Evolutionary conservation across 306 rosid genomes (phyloP).

Genomic region (Cucurbita argyrosperma): DNA sequence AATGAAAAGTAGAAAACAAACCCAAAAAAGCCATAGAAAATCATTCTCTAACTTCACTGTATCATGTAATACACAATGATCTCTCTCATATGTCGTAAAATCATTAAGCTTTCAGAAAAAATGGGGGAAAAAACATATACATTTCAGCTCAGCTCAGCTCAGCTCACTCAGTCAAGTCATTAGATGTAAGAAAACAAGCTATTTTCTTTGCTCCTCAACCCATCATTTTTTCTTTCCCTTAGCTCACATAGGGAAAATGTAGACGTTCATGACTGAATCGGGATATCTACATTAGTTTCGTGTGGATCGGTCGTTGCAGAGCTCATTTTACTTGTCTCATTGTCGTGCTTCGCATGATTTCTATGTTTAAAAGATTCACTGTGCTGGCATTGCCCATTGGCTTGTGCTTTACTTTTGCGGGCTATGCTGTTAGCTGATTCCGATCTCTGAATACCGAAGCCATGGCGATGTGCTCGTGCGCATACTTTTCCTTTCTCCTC

Average conservation of each 20-base stretch:
- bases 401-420: slow-evolving; percentile 23
- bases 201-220: slow-evolving; percentile 6
- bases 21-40: neutral
- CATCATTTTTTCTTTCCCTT: neutral
- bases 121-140: slow-evolving; percentile 39
- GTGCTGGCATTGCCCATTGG: slow-evolving; percentile 17
- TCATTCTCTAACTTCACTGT: neutral
- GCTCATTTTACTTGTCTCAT: slow-evolving; percentile 25
- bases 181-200: slow-evolving; percentile 25
- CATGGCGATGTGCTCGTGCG: slow-evolving; percentile 40
- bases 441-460: slow-evolving; percentile 26
- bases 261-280: slow-evolving; percentile 44
- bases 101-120: slow-evolving; percentile 30
- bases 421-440: slow-evolving; percentile 15
- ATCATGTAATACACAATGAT: neutral
- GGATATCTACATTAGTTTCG: slow-evolving; percentile 39
- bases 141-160: slow-evolving; percentile 45
- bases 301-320: slow-evolving; percentile 28
- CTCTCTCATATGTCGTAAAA: neutral
- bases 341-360: slow-evolving; percentile 28
- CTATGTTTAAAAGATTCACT: slow-evolving; percentile 23
- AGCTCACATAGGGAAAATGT: neutral
- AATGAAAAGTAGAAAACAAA: neutral
- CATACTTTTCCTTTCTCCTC: slow-evolving; percentile 22
- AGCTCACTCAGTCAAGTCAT: slow-evolving; percentile 45